These are phyloP conservation scores for Xylaria longipes DNA, from an alignment of 495 filamentous ascomycete species.

Conservation along the genomic window DNA sequence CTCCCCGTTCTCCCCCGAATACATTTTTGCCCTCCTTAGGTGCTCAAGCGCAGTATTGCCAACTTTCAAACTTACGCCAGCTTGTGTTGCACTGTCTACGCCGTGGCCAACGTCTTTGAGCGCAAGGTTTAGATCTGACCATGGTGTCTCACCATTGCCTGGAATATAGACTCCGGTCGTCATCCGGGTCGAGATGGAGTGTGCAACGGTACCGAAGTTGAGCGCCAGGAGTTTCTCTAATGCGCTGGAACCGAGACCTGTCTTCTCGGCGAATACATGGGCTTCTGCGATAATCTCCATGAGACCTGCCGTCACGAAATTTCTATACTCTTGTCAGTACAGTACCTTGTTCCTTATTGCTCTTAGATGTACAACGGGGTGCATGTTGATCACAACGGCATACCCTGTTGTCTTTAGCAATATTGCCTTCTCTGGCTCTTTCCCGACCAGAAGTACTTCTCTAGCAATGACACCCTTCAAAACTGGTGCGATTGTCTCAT, in stretches of 20 bases:
- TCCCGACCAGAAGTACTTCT: slow-evolving; percentile 41
- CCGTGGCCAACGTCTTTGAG: slow-evolving; percentile 31
- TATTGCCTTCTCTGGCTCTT: slow-evolving; percentile 34
- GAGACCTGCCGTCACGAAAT: slow-evolving; percentile 25
- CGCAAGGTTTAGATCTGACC: slow-evolving; percentile 31
- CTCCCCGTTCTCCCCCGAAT: slow-evolving; percentile 17
- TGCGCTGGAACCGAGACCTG: slow-evolving; percentile 54
- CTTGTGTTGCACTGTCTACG: slow-evolving; percentile 27
- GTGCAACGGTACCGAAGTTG: slow-evolving; percentile 59
- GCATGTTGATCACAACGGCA: not conserved
- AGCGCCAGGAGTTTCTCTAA: slow-evolving; percentile 61
- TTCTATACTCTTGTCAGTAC: slow-evolving; percentile 17
- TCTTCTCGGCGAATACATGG: slow-evolving; percentile 63
- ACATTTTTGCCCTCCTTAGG: slow-evolving; percentile 26
- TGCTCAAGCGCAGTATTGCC: slow-evolving; percentile 29
- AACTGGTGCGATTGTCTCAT: slow-evolving; percentile 41
- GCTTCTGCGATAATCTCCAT: slow-evolving; percentile 61
- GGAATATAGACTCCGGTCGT: slow-evolving; percentile 33
- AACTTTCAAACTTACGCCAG: slow-evolving; percentile 28
- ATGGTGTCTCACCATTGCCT: slow-evolving; percentile 15
- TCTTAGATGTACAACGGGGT: not conserved
- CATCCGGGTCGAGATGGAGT: slow-evolving; percentile 53
- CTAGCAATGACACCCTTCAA: slow-evolving; percentile 45
- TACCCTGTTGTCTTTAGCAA: slow-evolving; percentile 24
- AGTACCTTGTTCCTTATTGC: not conserved